Evolutionary conservation across 768 basidiomycete genomes (phyloP).

Genomic region (Melanogaster broomeanus): DNA sequence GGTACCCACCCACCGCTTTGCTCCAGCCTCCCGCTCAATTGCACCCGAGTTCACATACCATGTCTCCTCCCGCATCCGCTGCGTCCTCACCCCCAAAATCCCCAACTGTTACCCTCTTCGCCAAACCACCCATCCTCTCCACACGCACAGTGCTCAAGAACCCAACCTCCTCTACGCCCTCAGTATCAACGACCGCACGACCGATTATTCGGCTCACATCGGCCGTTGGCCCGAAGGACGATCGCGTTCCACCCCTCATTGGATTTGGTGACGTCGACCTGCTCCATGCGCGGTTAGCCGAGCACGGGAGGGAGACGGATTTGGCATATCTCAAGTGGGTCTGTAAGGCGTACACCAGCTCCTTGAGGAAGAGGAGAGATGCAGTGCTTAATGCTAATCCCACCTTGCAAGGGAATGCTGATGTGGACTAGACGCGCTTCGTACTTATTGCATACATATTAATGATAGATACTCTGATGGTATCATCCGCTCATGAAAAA

Average conservation of each 20-base stretch:
- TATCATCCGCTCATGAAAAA: no score
- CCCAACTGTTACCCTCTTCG: slow-evolving; percentile 18
- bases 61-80: not conserved
- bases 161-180: not conserved
- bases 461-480: not conserved
- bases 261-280: slow-evolving; percentile 77
- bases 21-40: slow-evolving; percentile 31
- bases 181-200: slow-evolving; percentile 36
- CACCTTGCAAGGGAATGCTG: not conserved
- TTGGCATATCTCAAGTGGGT: slow-evolving; percentile 74
- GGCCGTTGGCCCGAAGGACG: slow-evolving; percentile 63
- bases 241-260: slow-evolving; percentile 77
- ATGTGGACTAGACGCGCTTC: slow-evolving; percentile 8
- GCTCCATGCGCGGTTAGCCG: slow-evolving; percentile 74
- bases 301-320: slow-evolving; percentile 40
- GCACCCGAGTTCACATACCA: not conserved
- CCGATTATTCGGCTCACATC: slow-evolving; percentile 75
- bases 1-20: slow-evolving; percentile 63
- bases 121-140: slow-evolving; percentile 53
- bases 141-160: slow-evolving; percentile 54
- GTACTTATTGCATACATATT: not conserved
- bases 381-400: slow-evolving; percentile 24
- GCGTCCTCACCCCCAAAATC: slow-evolving; percentile 4
- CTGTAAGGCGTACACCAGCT: slow-evolving; percentile 71
- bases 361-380: slow-evolving; percentile 62